Conservation (phyloP, 2,329 filamentous ascomycete species). For the Coleophoma eucalyptorum region DNA sequence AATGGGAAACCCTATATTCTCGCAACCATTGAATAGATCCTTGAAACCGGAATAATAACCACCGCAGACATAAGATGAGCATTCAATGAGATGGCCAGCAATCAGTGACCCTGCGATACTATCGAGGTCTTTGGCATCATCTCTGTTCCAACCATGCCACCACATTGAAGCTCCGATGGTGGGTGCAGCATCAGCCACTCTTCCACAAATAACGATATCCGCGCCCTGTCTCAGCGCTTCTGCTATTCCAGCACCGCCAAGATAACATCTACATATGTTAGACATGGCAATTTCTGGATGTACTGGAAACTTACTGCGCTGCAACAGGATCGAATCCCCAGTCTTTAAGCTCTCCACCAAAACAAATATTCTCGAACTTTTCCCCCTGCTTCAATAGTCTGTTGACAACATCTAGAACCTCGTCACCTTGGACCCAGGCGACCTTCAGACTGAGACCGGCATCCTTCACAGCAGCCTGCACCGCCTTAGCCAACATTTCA, state of each 20-base stretch:
- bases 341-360: conserved; percentile 9
- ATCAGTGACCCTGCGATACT: conserved; percentile 33
- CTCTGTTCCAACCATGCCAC: conserved; percentile 33
- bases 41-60: conserved; percentile 25
- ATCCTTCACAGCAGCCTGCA: conserved; percentile 2
- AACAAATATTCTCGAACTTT: conserved; percentile 4
- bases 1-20: conserved; percentile 41
- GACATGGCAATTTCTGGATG: neutral
- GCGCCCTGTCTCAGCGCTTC: conserved; percentile 36
- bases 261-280: conserved; percentile 28
- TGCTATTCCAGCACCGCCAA: conserved; percentile 39
- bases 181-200: conserved; percentile 38
- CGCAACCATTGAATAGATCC: conserved; percentile 20
- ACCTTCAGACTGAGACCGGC: conserved; percentile 29
- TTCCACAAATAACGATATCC: conserved; percentile 39
- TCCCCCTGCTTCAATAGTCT: conserved; percentile 7
- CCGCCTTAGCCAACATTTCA: conserved; percentile 32
- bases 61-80: conserved; percentile 21
- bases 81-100: conserved; percentile 28
- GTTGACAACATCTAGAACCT: conserved; percentile 30
- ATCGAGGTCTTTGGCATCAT: conserved; percentile 25
- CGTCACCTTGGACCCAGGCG: conserved; percentile 41
- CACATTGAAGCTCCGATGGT: conserved; percentile 35
- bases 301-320: conserved; percentile 7
- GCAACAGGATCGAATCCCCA: conserved; percentile 14